Evolutionary conservation across 306 rosid species (phyloP).

Genomic region (Fragaria ananassa): DNA sequence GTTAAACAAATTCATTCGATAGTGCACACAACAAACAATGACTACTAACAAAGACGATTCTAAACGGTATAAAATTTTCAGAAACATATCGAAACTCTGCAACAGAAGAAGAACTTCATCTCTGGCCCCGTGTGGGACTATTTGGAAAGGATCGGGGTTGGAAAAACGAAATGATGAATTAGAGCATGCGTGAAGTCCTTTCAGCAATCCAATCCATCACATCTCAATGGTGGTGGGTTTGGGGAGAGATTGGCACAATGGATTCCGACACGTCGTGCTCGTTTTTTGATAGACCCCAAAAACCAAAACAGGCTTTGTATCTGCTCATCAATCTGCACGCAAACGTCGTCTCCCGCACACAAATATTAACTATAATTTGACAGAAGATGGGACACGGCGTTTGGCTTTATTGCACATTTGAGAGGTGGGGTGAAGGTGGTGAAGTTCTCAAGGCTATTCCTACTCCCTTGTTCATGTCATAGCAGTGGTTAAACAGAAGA

Average conservation of each 20-base stretch:
- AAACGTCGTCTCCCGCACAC: slow-evolving; percentile 20
- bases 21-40: too few relatives aligned
- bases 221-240: slow-evolving; percentile 29
- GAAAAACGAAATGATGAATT: slow-evolving; percentile 30
- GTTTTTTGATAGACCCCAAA: slow-evolving; percentile 50
- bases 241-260: slow-evolving; percentile 52
- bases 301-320: slow-evolving; percentile 29
- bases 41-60: too few relatives aligned
- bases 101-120: too few relatives aligned
- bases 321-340: slow-evolving; percentile 60
- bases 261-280: slow-evolving; percentile 90
- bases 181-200: slow-evolving; percentile 34
- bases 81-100: too few relatives aligned
- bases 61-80: too few relatives aligned
- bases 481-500: slow-evolving; percentile 1
- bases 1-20: too few relatives aligned
- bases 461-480: neutral
- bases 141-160: neutral
- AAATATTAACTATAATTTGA: neutral
- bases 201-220: slow-evolving; percentile 43
- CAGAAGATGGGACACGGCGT: neutral
- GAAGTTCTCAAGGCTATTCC: neutral
- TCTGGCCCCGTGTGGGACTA: neutral
- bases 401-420: neutral
- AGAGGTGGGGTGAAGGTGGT: neutral